Percentiles rank a stretch among this genome's conserved stretches.
phyloP scores from a whole-genome alignment of 2,329 filamentous ascomycete genomes.

The Diaporthe longicolla region DNA sequence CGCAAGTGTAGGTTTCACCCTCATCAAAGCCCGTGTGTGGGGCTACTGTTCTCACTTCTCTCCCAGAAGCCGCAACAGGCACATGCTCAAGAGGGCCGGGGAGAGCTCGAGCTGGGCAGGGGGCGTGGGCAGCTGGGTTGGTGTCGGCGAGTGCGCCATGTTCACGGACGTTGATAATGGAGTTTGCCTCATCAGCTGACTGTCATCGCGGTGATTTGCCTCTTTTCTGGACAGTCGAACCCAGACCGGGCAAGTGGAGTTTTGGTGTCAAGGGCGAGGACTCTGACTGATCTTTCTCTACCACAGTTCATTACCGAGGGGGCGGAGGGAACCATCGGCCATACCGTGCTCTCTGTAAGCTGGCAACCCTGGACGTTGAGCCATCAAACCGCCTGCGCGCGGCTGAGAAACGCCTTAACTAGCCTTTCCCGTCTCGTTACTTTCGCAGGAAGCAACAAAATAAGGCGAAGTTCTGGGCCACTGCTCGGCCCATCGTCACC shows the following conservation, averaged over 20 bases:
- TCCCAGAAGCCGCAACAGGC: background rate
- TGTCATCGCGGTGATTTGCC: background rate
- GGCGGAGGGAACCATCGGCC: conserved; percentile 16
- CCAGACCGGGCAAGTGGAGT: background rate
- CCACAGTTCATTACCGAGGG: background rate
- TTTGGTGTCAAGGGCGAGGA: conserved; percentile 6
- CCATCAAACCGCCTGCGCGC: background rate
- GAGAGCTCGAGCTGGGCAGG: background rate
- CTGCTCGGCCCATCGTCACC: conserved; percentile 1
- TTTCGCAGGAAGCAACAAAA: background rate
- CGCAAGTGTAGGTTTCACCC: conserved; percentile 4
- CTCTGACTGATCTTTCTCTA: background rate
- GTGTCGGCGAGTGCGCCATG: conserved; percentile 4
- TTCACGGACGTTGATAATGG: background rate
- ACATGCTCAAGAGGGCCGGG: background rate
- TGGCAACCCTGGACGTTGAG: background rate
- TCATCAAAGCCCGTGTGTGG: background rate
- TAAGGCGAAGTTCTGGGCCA: background rate
- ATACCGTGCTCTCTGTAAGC: conserved; percentile 12
- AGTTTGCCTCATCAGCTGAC: conserved; percentile 1
- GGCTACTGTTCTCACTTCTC: background rate
- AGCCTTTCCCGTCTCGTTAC: conserved; percentile 5
- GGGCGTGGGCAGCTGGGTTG: background rate
- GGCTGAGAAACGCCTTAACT: background rate
- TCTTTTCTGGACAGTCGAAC: background rate